Base-by-base conservation (phyloP, 2,329 filamentous ascomycete genomes). In the Botrytis fragariae region DNA sequence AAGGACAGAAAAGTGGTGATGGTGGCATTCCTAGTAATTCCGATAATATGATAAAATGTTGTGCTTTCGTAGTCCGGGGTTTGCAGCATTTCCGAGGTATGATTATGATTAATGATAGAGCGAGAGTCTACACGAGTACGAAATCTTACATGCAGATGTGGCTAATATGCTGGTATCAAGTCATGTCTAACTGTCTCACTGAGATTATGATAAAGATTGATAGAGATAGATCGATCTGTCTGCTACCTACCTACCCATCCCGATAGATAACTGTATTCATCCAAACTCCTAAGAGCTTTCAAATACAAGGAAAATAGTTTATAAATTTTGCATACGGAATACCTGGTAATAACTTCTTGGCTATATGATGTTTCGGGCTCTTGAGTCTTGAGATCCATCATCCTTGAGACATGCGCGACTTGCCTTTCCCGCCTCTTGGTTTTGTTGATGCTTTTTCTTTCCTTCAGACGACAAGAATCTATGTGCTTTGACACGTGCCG, bases 101-200 rank as follows among this genome's bases (percentile, higher is more conserved):
- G 20, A 29, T 25, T 25, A 61, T 16, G 60, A 29, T 18, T 14
- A 25, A 54, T n/a, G 51, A 54, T 54, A 51, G 45, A 25, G 45
- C 22, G 20, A 48, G 22, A 22, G 20, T 25, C 20, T 22, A 62
- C 60, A 65, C 62, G 62, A 65, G 42, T 65, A 65, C 42, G 62
- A 65, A 65, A 48, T 65, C 42, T 65, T 65, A 48, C 63, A 65
- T 48, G 62, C 62, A 65, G 62, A 48, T 65, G n/a, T 45, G 18
- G 10, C 8, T n/a, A n/a, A 12, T 12, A 22, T 16, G 35, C 37
- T n/a, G 60, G 32, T 62, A 62, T 62, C 35, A 62, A 62, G n/a
- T n/a, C 16, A 62, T n/a, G 60, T 39, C 60, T 9, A 39, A 39
- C 12, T n/a, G 60, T 39, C 60, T 9, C n/a, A 39, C 12, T 42